Conservation (phyloP, 441 rosid genomes). For the Gossypium trilobum region DNA sequence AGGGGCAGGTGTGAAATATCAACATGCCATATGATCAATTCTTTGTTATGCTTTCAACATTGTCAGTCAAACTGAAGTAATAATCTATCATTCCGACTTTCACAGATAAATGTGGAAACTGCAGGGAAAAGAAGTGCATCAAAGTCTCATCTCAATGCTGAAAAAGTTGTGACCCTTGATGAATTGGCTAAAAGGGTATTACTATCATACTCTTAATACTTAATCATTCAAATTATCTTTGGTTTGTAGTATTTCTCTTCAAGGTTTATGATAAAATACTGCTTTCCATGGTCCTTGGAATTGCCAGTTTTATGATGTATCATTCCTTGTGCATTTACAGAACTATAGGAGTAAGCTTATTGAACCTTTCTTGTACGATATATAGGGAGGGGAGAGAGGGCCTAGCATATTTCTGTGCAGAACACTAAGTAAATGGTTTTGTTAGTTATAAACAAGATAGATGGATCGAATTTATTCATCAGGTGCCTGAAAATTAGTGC, state of each 20-base stretch:
- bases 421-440: neutral
- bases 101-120: conserved; percentile 30
- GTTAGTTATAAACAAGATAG: neutral
- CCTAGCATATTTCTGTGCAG: neutral
- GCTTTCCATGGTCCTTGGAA: neutral
- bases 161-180: conserved; percentile 22
- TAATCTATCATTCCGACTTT: conserved; percentile 13
- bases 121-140: conserved; percentile 22
- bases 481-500: neutral
- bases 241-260: neutral
- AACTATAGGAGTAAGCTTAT: neutral
- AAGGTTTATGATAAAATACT: neutral
- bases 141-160: conserved; percentile 21
- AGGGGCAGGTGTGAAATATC: conserved; percentile 48
- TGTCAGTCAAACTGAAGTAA: neutral
- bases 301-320: neutral
- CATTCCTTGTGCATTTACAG: conserved; percentile 7
- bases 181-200: conserved; percentile 34
- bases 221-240: neutral
- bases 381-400: neutral
- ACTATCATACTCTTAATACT: neutral
- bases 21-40: conserved; percentile 9
- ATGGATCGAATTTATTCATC: neutral
- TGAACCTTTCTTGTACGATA: neutral
- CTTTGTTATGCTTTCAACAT: conserved; percentile 8